Percentiles rank a stretch among this genome's conserved stretches.
Conservation (phyloP, 805 yeast genomes). For the Martiniozyma abietophila region DNA sequence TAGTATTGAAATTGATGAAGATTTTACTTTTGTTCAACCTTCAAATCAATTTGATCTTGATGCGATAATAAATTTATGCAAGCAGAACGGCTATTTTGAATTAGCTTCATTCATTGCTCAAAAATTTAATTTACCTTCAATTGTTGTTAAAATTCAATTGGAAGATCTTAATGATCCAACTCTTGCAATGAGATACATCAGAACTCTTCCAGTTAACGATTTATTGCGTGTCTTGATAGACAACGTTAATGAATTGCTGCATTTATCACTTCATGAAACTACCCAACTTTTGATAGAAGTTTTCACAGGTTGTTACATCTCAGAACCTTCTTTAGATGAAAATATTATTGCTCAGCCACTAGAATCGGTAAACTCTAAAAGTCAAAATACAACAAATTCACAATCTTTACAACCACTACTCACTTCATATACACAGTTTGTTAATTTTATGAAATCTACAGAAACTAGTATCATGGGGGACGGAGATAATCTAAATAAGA, state of each 20-base stretch:
- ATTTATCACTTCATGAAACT: conserved; percentile 65
- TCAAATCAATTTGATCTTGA: conserved; percentile 53
- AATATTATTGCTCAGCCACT: conserved; percentile 8
- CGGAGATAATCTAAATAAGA: conserved; percentile 16
- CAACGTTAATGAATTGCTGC: conserved; percentile 52
- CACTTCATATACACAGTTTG: conserved; percentile 40
- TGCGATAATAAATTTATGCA: conserved; percentile 56
- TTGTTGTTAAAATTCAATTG: conserved; percentile 67
- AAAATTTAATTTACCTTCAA: conserved; percentile 61
- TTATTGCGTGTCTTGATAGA: conserved; percentile 52
- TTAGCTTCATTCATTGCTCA: conserved; percentile 65
- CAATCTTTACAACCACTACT: conserved; percentile 41
- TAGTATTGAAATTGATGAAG: conserved; percentile 25
- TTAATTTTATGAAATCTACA: conserved; percentile 22
- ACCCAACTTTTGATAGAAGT: conserved; percentile 76
- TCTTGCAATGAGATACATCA: conserved; percentile 55
- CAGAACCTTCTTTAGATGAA: conserved; percentile 24
- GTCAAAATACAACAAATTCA: neutral
- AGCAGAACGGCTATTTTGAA: conserved; percentile 57
- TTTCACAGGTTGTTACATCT: conserved; percentile 76
- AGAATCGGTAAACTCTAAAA: conserved; percentile 20
- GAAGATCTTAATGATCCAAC: conserved; percentile 53
- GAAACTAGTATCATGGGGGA: conserved; percentile 1
- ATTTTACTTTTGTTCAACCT: conserved; percentile 28
- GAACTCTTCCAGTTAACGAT: conserved; percentile 66